A percentile compares a stretch with the other conserved stretches of the same genome.
Conservation (phyloP, 495 filamentous ascomycete species). For the Tetracladium setigerum region DNA sequence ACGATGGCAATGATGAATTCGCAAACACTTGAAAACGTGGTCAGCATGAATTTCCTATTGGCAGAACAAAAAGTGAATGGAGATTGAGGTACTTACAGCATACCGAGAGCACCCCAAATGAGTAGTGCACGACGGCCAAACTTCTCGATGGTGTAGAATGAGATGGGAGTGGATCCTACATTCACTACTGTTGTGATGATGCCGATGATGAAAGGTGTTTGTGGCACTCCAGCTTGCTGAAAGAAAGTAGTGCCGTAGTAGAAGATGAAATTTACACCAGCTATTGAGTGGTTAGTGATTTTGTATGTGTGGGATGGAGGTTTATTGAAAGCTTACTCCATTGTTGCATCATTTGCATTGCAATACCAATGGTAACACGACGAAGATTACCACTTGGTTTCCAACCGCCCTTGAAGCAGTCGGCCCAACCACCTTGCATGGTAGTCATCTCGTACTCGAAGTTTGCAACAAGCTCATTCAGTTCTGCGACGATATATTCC, state of each 20-base stretch:
- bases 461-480: constrained; percentile 65
- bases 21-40: neutral
- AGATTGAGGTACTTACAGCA: constrained; percentile 44
- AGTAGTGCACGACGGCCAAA: constrained; percentile 64
- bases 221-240: constrained; percentile 48
- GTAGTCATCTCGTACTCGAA: constrained; percentile 55
- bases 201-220: constrained; percentile 59
- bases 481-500: constrained; percentile 56
- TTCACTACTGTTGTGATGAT: constrained; percentile 70
- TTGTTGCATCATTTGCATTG: constrained; percentile 60
- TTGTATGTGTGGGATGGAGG: constrained; percentile 61
- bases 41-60: no score
- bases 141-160: constrained; percentile 54
- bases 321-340: constrained; percentile 47
- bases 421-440: constrained; percentile 53
- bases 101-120: constrained; percentile 61
- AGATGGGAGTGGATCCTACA: constrained; percentile 64
- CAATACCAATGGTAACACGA: constrained; percentile 50
- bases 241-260: constrained; percentile 68
- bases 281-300: no score
- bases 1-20: constrained; percentile 7
- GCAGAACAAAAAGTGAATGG: constrained; percentile 22
- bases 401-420: constrained; percentile 56
- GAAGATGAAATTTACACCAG: constrained; percentile 42
- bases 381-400: constrained; percentile 51